Evolutionary conservation across 805 yeast species (phyloP), one percentile per base, ranked within the genome.

Genomic region (Spencermartinsiella europaea): DNA sequence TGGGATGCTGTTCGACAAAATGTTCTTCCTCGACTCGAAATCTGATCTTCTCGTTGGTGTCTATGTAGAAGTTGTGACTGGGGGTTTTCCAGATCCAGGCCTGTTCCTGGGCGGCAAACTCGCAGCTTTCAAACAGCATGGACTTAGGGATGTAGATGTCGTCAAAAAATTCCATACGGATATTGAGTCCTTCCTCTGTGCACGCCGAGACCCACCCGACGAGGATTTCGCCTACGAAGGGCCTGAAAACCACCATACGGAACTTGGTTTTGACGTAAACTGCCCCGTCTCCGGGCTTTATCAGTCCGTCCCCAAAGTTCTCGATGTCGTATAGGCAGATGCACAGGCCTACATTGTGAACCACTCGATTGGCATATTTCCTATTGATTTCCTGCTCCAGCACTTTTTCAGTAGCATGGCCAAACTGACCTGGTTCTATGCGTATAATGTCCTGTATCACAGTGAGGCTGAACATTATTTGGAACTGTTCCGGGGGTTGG

Each of bases 221-320:
- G 21, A 93, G 64, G 5, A 91, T 79, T 63, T 93, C 99, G 7
- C 99, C 99, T 1, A 87, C 81, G 65, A 91, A 91, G 0, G 99
- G 99, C 54, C 90, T 85, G 75, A 93, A 93, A 1, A 91, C 82
- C 7, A 90, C 71, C 40, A 84, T 72, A 43, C 97, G 69, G 60
- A 89, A 86, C 46, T 71, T 75, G 16, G 83, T 56, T 44, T 82
- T 84, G 35, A 87, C 80, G 57, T 74, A 90, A 3, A 88, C 75
- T 1, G 90, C 88, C 5, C 99, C 98, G 66, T 93, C 98, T 5
- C 99, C 98, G 1, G 96, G 96, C 57, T 81, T 84, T 49, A 93
- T 71, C 53, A 86, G 73, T 3, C 98, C 99, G 56, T 93, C 98
- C 41, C 85, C 86, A 21, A 85, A 80, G n/a, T 75, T 75, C 38